Evolutionary conservation across 805 yeast genomes (phyloP).

Genomic region (Metschnikowia borealis): DNA sequence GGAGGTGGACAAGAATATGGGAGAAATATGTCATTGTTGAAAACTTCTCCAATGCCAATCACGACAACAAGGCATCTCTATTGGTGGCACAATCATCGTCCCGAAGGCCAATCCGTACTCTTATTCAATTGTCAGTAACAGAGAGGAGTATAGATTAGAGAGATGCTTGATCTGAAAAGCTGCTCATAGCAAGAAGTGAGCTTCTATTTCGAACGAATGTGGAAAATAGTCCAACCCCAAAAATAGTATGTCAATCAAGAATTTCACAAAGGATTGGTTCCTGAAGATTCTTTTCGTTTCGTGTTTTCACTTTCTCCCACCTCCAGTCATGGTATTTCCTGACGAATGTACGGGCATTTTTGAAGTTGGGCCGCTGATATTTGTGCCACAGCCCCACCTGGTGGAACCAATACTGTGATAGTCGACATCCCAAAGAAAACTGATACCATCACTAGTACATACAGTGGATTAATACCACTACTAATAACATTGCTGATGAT

Average conservation of each 20-base stretch:
- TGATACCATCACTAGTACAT: too few relatives aligned
- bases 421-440: too few relatives aligned
- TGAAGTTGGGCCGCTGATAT: constrained; percentile 38
- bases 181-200: background rate
- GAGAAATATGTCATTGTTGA: constrained; percentile 77
- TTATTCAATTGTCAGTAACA: constrained; percentile 56
- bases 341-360: constrained; percentile 49
- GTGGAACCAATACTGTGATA: too few relatives aligned
- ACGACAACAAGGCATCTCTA: background rate
- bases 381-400: constrained; percentile 18
- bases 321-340: constrained; percentile 49
- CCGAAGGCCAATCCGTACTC: background rate
- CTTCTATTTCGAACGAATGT: background rate
- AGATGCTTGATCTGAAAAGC: constrained; percentile 11
- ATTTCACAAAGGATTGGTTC: constrained; percentile 38
- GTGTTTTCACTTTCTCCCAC: constrained; percentile 29
- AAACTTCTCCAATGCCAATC: background rate
- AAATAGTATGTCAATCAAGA: constrained; percentile 16
- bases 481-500: too few relatives aligned
- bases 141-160: constrained; percentile 55
- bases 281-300: constrained; percentile 30
- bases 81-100: background rate
- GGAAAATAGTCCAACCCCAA: background rate
- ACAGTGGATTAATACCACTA: too few relatives aligned
- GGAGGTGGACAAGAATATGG: constrained; percentile 71